These are phyloP conservation scores for Globisporangium lucens DNA, from an alignment of 352 stramenopile genomes.

Conservation along the genomic window DNA sequence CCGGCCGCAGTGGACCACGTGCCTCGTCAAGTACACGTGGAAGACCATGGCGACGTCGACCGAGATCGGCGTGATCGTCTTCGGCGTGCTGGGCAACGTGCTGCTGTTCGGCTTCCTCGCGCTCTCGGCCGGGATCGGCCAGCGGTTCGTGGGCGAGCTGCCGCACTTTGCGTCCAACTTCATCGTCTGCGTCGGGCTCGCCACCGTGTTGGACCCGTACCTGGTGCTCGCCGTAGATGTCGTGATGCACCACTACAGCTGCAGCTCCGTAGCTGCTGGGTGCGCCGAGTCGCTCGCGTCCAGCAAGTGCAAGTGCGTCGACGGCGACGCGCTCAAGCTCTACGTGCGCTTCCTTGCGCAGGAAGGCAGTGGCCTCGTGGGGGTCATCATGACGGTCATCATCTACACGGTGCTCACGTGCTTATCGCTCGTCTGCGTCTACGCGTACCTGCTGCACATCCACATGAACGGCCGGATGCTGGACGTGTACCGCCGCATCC, in stretches of 20 bases:
- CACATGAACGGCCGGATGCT: conserved; percentile 91
- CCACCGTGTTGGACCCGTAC: conserved; percentile 73
- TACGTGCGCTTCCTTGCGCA: conserved; percentile 71
- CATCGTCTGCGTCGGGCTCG: conserved; percentile 73
- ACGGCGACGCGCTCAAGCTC: conserved; percentile 89
- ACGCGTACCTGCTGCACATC: conserved; percentile 80
- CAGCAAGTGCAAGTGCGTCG: conserved; percentile 51
- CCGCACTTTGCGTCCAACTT: conserved; percentile 74
- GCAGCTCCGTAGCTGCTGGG: conserved; percentile 28
- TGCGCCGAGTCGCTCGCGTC: conserved; percentile 43
- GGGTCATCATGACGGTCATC: conserved; percentile 74
- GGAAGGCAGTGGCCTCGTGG: conserved; percentile 77
- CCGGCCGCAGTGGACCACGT: conserved; percentile 51
- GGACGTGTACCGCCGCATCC: conserved; percentile 80
- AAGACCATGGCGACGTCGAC: conserved; percentile 48
- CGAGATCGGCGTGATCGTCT: conserved; percentile 69
- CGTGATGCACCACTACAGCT: conserved; percentile 74
- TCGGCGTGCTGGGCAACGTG: conserved; percentile 55
- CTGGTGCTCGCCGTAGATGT: conserved; percentile 83
- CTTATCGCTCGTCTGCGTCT: conserved; percentile 50
- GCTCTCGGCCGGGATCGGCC: conserved; percentile 29
- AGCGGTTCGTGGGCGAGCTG: conserved; percentile 59
- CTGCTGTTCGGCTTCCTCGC: conserved; percentile 50
- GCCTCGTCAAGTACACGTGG: conserved; percentile 86
- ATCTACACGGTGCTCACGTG: conserved; percentile 67